Percentiles rank a stretch among this genome's conserved stretches.
Evolutionary conservation across 179 eudicot species (phyloP).

Genomic region (Patellifolia procumbens): DNA sequence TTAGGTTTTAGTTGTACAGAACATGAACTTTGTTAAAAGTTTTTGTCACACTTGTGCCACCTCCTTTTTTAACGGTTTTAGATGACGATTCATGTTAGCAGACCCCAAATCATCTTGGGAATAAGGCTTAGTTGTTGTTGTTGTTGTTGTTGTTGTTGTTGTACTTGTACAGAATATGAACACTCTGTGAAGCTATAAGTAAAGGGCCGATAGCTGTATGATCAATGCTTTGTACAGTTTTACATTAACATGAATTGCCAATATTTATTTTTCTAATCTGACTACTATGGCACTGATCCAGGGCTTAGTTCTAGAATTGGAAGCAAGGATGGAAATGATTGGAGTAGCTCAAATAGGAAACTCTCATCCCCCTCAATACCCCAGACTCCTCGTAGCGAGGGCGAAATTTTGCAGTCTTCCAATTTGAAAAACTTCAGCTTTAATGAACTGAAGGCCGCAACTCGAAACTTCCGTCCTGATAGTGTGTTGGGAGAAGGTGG

Average conservation of each 20-base stretch:
- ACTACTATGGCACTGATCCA: conserved; percentile 18
- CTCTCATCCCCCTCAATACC: conserved; percentile 32
- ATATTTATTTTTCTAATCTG: neutral
- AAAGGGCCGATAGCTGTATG: too few species aligned
- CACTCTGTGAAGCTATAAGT: too few species aligned
- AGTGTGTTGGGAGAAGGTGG: conserved; percentile 66
- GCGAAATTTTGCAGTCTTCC: conserved; percentile 53
- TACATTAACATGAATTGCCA: too few species aligned
- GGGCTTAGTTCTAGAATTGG: conserved; percentile 35
- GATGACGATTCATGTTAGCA: neutral
- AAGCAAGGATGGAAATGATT: conserved; percentile 27
- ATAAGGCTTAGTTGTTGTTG: too few species aligned
- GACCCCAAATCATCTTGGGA: too few species aligned
- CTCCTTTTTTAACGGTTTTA: too few species aligned
- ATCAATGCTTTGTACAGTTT: neutral
- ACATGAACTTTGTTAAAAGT: too few species aligned
- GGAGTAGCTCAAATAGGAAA: conserved; percentile 34
- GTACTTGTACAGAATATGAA: too few species aligned
- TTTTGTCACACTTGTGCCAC: too few species aligned
- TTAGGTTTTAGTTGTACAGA: too few species aligned
- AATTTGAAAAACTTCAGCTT: conserved; percentile 48
- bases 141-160: too few species aligned
- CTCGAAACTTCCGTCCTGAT: conserved; percentile 51
- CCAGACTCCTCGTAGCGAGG: conserved; percentile 45
- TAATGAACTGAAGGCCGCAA: conserved; percentile 53